Base-by-base conservation (phyloP, 805 yeast genomes). In the Candida boleticola region DNA sequence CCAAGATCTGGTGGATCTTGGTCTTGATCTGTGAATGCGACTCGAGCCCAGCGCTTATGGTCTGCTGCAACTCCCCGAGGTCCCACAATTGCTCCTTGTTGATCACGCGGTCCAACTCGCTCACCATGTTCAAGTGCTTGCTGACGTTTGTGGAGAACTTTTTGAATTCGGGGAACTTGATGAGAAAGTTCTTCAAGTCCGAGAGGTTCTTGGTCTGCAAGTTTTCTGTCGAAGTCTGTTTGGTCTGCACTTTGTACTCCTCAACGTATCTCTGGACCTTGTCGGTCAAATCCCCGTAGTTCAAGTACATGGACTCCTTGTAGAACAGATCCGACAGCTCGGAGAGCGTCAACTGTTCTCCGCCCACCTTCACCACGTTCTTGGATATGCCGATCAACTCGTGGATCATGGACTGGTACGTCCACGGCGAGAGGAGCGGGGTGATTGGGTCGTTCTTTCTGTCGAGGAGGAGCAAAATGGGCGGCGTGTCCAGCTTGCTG, bases 341-440 rank as follows among this genome's bases (percentile, higher is more conserved):
- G 79, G 74, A 22, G 77, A 47, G 80, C 62, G 45, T 80, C 65
- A 49, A 51, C 21, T 76, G 80, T 1, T 84, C 77, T 1, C 79
- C 73, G 1, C 62, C 68, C 27, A 90, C 60, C 51, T 80, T 84
- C 3, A 89, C 95, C 2, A 90, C 77, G 52, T 93, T 92, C 56
- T 89, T 84, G 26, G 73, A 67, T 44, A 93, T 86, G 2, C 92
- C 96, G 23, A 93, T 68, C 18, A 89, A 74, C 59, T 95, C 98
- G 60, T 92, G 96, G 14, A 93, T 88, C 98, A 93, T 92, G 2
- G 97, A 86, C 58, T 92, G 98, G 63, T 89, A 93, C 1, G 99
- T 90, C 99, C 99, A 93, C 2, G 98, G 99, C 30, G 84, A 79
- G 37, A 93, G 66, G 23, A 93, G 72, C 1, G 99, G 97, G 0